Conservation (phyloP, 306 rosid genomes). For the Corylus heterophylla region DNA sequence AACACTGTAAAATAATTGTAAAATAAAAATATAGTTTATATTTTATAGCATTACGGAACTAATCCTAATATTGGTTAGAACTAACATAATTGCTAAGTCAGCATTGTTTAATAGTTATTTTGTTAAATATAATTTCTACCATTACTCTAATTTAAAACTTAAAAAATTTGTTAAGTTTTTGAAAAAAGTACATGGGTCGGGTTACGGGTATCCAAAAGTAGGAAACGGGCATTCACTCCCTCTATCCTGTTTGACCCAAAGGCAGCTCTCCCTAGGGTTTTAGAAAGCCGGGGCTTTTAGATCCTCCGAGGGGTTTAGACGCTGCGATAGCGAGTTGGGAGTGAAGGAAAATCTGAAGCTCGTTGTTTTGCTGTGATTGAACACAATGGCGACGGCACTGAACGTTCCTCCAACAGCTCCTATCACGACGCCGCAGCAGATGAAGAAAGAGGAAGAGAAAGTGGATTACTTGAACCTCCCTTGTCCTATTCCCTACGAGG, state of each 20-base stretch:
- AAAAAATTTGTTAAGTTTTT: too few species aligned
- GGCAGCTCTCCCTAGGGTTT: not conserved
- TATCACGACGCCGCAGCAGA: not conserved
- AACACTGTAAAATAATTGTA: too few species aligned
- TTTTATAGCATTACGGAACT: too few species aligned
- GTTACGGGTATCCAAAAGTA: too few species aligned
- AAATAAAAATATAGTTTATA: too few species aligned
- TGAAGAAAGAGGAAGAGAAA: conserved; percentile 36
- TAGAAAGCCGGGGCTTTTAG: not conserved
- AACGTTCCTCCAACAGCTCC: not conserved
- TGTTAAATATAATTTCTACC: too few species aligned
- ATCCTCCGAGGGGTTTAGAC: not conserved
- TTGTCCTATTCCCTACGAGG: conserved; percentile 93
- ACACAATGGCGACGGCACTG: not conserved
- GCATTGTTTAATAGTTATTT: too few species aligned
- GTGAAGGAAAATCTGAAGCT: not conserved
- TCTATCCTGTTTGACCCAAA: not conserved
- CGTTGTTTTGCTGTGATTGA: not conserved
- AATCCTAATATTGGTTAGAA: too few species aligned
- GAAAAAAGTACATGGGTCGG: too few species aligned
- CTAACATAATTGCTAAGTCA: too few species aligned
- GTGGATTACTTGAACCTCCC: conserved; percentile 86
- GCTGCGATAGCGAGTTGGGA: not conserved
- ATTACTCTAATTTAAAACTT: too few species aligned
- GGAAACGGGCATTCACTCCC: not conserved